phyloP scores from a whole-genome alignment of 805 yeast genomes.

The Yamadazyma sp. region DNA sequence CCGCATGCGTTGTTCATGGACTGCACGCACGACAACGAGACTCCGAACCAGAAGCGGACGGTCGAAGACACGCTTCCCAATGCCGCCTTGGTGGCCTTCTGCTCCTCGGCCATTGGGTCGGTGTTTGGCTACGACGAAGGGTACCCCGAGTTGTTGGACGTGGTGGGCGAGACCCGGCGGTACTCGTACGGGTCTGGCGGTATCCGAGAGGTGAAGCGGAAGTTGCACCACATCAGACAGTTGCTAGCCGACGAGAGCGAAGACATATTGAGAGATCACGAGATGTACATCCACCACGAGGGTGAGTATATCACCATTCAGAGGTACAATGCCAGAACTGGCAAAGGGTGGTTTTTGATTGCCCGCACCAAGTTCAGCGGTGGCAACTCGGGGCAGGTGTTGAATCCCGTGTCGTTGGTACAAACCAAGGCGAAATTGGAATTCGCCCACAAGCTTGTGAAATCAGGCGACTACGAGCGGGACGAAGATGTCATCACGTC shows the following conservation, averaged over 20 bases:
- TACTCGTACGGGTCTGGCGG: constrained; percentile 58
- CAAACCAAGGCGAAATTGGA: constrained; percentile 60
- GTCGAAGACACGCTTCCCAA: constrained; percentile 93
- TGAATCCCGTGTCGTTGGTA: constrained; percentile 57
- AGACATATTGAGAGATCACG: constrained; percentile 61
- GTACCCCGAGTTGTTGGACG: constrained; percentile 76
- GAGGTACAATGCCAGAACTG: constrained; percentile 77
- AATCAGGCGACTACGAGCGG: constrained; percentile 48
- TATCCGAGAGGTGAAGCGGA: constrained; percentile 69
- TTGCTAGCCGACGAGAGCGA: constrained; percentile 54
- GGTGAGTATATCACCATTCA: constrained; percentile 91
- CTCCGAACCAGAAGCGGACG: constrained; percentile 84
- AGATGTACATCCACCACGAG: constrained; percentile 92
- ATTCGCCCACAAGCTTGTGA: constrained; percentile 57
- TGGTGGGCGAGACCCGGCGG: constrained; percentile 70
- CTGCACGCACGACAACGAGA: constrained; percentile 95
- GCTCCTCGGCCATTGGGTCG: constrained; percentile 92
- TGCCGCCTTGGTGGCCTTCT: constrained; percentile 90
- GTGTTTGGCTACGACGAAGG: constrained; percentile 93
- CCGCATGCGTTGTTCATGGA: constrained; percentile 97
- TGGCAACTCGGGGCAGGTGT: constrained; percentile 46
- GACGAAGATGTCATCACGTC: constrained; percentile 50
- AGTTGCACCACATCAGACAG: constrained; percentile 57
- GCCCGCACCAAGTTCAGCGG: constrained; percentile 76
- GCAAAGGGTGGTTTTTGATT: constrained; percentile 83